These are phyloP conservation scores for Cyclotella atomus DNA, from an alignment of 108 stramenopile genomes.

Conservation along the genomic window DNA sequence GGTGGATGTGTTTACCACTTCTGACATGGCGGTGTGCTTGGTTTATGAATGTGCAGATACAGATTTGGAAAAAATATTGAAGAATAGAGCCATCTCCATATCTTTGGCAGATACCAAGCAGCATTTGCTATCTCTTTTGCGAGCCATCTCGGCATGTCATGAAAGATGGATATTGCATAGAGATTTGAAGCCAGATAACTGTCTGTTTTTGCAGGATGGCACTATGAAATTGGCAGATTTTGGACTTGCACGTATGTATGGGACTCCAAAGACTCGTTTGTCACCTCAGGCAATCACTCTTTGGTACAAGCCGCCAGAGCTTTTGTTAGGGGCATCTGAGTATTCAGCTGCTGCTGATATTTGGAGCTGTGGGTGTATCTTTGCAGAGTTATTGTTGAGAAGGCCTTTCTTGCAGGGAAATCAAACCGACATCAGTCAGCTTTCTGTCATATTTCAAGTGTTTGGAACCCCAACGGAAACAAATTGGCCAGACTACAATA, in stretches of 20 bases:
- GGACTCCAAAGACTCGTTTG: constrained; percentile 82
- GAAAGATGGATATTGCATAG: constrained; percentile 89
- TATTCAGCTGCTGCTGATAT: constrained; percentile 93
- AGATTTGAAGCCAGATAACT: constrained; percentile 89
- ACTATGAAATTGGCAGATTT: constrained; percentile 93
- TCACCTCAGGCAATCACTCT: constrained; percentile 92
- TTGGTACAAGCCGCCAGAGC: constrained; percentile 96
- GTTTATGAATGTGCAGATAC: constrained; percentile 93
- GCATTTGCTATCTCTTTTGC: constrained; percentile 70
- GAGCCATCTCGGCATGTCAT: constrained; percentile 84
- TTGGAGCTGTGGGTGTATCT: constrained; percentile 96
- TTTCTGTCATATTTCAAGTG: constrained; percentile 88
- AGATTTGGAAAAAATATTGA: constrained; percentile 89
- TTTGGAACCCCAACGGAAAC: constrained; percentile 89
- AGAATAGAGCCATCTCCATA: constrained; percentile 78
- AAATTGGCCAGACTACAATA: constrained; percentile 86
- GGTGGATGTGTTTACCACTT: constrained; percentile 86
- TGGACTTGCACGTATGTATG: constrained; percentile 87
- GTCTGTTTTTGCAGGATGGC: constrained; percentile 82
- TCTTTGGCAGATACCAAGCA: constrained; percentile 87
- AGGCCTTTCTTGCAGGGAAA: constrained; percentile 90
- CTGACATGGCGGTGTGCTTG: constrained; percentile 84
- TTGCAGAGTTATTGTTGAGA: constrained; percentile 91
- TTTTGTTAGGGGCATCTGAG: constrained; percentile 90
- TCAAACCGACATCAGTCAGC: constrained; percentile 79